A percentile compares a stretch with the other conserved stretches of the same genome.
Evolutionary conservation across 1,284 basidiomycete genomes (phyloP).

Genomic region (Amylostereum areolatum): DNA sequence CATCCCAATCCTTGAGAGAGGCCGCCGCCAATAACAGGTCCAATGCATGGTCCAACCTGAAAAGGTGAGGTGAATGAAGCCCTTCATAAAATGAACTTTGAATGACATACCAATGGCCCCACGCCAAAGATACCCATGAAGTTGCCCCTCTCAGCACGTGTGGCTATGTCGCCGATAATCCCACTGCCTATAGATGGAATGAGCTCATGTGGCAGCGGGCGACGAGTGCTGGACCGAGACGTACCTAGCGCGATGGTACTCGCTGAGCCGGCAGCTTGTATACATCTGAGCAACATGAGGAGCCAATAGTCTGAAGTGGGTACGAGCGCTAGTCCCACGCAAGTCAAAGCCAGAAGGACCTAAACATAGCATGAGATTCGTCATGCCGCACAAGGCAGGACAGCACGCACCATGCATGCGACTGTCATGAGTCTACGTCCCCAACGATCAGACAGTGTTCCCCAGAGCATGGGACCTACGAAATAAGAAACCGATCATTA

Average conservation of each 20-base stretch:
- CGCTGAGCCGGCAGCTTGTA: constrained; percentile 42
- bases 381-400: no score
- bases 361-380: no score
- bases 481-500: constrained; percentile 1
- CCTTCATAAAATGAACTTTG: neutral
- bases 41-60: constrained; percentile 32
- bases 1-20: constrained; percentile 57
- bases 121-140: constrained; percentile 32
- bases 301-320: constrained; percentile 42
- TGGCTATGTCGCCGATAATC: constrained; percentile 34
- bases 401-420: constrained; percentile 25
- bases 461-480: constrained; percentile 39
- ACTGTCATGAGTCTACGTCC: constrained; percentile 43
- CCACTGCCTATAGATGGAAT: constrained; percentile 24
- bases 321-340: constrained; percentile 40
- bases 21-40: constrained; percentile 49
- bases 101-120: constrained; percentile 28
- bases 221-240: constrained; percentile 1
- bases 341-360: constrained; percentile 29
- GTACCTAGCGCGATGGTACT: constrained; percentile 36
- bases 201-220: neutral
- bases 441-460: constrained; percentile 36
- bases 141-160: constrained; percentile 30
- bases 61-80: neutral
- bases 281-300: constrained; percentile 39